Evolutionary conservation across 352 stramenopile genomes (phyloP), one percentile per base, ranked within the genome.

Genomic region (Globisporangium lucens): DNA sequence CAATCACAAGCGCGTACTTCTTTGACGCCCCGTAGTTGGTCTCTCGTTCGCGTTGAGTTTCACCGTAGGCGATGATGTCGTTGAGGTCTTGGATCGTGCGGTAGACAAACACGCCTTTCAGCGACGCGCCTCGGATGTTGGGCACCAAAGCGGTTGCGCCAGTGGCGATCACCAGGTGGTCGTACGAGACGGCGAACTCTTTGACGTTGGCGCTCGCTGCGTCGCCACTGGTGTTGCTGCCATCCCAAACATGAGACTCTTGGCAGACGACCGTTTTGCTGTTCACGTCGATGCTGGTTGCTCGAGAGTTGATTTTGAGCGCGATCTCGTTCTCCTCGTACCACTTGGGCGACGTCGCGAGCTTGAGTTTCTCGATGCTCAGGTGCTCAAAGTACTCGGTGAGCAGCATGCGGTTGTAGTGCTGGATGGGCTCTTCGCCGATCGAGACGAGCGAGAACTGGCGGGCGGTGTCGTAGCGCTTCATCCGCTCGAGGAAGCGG

Each of bases 401-500:
- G 3, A 98, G 80, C 65, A 91, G 84, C 76, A 98, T 95, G 51
- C 93, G 89, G 75, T 98, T 97, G 79, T 98, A 98, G 63, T 95
- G 91, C 57, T 90, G 78, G 27, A 89, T 75, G 30, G 82, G 89
- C 73, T 98, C 93, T 68, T 98, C 93, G 62, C 93, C 96, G 74
- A 98, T 97, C 2, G 91, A 96, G 52, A 93, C 78, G 59, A 98
- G 83, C 61, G 84, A 78, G 61, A 80, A 94, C 61, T 82, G 76
- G 30, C 83, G 76, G 35, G 67, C 60, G 0, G 65, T 71, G 70
- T 95, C 86, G 65, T 93, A 80, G 43, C 89, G 78, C 58, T 70
- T 76, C 35, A 85, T 61, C 8, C 72, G 90, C 70, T 97, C 91
- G 71, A 97, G 89, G 76, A 97, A 94, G 17, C 88, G 83, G 74